Evolutionary conservation across 768 basidiomycete species (phyloP).

Genomic region (Lanmaoa rubissima): DNA sequence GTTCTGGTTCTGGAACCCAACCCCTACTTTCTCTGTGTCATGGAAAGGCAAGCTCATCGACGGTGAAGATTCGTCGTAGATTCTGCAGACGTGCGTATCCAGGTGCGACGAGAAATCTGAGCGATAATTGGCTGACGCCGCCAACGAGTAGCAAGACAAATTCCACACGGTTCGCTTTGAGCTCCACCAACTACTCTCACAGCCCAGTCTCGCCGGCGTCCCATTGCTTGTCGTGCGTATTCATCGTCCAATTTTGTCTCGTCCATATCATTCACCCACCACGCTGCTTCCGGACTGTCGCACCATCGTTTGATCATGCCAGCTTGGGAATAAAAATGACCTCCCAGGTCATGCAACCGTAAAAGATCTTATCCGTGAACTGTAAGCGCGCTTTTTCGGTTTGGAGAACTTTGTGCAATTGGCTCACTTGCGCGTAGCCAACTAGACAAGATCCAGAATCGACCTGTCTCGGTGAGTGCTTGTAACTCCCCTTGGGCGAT

Average conservation of each 20-base stretch:
- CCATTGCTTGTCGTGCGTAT: conserved; percentile 77
- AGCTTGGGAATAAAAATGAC: conserved; percentile 96
- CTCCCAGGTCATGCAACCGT: conserved; percentile 71
- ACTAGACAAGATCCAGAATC: conserved; percentile 74
- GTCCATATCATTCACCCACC: background rate
- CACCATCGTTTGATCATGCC: background rate
- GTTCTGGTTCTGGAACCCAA: background rate
- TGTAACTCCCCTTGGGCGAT: background rate
- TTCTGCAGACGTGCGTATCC: conserved; percentile 69
- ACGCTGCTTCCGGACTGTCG: background rate
- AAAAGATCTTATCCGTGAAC: conserved; percentile 75
- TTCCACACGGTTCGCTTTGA: conserved; percentile 84
- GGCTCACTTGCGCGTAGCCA: conserved; percentile 37
- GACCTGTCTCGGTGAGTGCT: conserved; percentile 79
- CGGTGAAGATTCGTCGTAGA: conserved; percentile 83
- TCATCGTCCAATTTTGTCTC: background rate
- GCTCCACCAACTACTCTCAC: conserved; percentile 72
- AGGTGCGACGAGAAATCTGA: background rate
- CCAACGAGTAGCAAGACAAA: conserved; percentile 58
- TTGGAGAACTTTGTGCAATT: too few relatives aligned
- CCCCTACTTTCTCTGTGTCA: background rate
- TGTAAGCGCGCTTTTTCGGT: conserved; percentile 45
- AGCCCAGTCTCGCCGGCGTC: conserved; percentile 64
- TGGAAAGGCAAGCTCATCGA: conserved; percentile 16
- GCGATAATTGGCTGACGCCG: background rate